Conservation (phyloP, 768 basidiomycete species). For the Mycena galericulata region DNA sequence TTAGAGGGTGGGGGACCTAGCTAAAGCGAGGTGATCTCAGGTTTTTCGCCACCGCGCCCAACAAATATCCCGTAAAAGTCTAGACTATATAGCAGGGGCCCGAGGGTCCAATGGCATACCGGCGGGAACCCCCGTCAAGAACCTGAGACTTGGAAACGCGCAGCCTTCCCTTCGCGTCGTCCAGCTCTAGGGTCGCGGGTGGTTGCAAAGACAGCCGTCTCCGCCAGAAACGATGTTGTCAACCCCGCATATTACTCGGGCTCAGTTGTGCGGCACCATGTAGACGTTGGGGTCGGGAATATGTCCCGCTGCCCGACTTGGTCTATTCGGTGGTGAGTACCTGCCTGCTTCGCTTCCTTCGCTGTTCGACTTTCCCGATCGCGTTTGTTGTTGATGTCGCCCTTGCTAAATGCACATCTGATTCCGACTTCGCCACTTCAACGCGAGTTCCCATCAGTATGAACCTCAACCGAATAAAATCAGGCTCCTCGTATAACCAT, state of each 20-base stretch:
- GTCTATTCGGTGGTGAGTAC: slow-evolving; percentile 2
- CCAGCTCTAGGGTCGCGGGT: slow-evolving; percentile 12
- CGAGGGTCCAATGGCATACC: background rate
- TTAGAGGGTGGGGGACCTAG: too few relatives aligned
- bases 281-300: background rate
- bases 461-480: too few relatives aligned
- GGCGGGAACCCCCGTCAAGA: slow-evolving; percentile 14
- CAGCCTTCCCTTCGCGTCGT: slow-evolving; percentile 8
- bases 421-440: too few relatives aligned
- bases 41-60: too few relatives aligned
- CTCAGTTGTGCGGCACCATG: background rate
- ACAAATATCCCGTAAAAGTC: slow-evolving; percentile 3
- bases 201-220: slow-evolving; percentile 11
- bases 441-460: too few relatives aligned
- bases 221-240: background rate
- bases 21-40: too few relatives aligned
- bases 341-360: background rate
- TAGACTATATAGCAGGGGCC: background rate
- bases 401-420: too few relatives aligned
- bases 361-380: background rate
- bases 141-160: slow-evolving; percentile 16
- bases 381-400: background rate
- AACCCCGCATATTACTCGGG: background rate
- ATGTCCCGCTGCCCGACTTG: too few relatives aligned
- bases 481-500: too few relatives aligned